Base-by-base conservation (phyloP, 1,139 yeast species). In the Scheffersomyces titani region DNA sequence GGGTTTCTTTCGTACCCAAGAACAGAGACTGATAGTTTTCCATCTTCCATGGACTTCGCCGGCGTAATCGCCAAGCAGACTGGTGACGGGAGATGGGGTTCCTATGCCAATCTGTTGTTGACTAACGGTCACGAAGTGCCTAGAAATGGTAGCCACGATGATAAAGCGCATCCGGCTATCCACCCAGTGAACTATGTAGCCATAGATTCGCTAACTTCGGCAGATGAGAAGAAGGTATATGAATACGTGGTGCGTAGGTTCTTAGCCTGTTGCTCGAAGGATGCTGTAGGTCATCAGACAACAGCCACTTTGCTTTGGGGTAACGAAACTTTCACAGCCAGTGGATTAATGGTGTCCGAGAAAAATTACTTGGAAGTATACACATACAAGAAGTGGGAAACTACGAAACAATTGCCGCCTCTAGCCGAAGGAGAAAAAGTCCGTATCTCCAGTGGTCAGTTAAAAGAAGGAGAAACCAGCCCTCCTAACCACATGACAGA, bases 141-240 rank as follows among this genome's bases (percentile, higher is more conserved):
- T 0, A 74, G 99, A 53, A 79, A 79, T 48, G 99, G 99, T 1
- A 80, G 77, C 20, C 88, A 90, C 65, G 92, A 93, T 67, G 99
- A 96, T 74, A 88, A 92, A 67, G 98, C 99, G 20, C 99, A 96
- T 81, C 99, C 99, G 2, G 98, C 99, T 0, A 96, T 96, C 58
- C 98, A 96, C 69, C 99, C 99, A 0, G 88, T 94, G 18, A 79
- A 82, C 49, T 80, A 70, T 59, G 79, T 76, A 3, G 70, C 76
- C 1, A 70, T 77, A 44, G 71, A 70, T 19, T 56, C 70, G 5
- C 71, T 77, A 4, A 65, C 76, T 20, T 74, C 74, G 5, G 75
- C 78, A 0, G 83, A 81, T 52, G 90, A 90, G 62, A 83, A 83
- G 65, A 87, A 84, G 60, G 94, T 96, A 0, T 94, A 93, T 70